A percentile compares a stretch with the other conserved stretches of the same genome.
Conservation (phyloP, 306 rosid genomes). For the Prunus fruticosa region DNA sequence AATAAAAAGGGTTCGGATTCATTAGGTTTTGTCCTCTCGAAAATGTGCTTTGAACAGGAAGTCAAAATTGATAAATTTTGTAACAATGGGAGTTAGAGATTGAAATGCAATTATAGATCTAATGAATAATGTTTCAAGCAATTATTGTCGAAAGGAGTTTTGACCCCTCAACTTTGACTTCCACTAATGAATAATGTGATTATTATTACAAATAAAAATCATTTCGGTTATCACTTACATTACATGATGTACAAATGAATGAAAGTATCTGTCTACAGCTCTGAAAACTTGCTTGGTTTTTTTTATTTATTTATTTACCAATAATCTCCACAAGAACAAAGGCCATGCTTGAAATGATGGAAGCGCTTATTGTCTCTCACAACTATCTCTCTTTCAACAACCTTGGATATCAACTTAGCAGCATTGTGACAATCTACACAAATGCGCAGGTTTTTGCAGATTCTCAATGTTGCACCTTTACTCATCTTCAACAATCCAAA, state of each 20-base stretch:
- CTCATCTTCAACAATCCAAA: constrained; percentile 59
- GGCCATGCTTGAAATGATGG: constrained; percentile 71
- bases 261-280: background rate
- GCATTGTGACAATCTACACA: constrained; percentile 86
- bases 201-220: background rate
- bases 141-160: background rate
- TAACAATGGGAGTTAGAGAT: background rate
- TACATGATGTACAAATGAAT: background rate
- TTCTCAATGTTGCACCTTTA: constrained; percentile 54
- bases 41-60: background rate
- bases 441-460: constrained; percentile 71
- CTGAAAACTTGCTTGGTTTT: background rate
- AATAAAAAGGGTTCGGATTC: background rate
- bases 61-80: background rate
- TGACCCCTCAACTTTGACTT: background rate
- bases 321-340: constrained; percentile 78
- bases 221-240: background rate
- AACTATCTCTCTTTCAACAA: constrained; percentile 55
- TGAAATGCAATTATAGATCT: too few relatives aligned
- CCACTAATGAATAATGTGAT: background rate
- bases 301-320: constrained; percentile 43
- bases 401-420: constrained; percentile 62
- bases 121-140: too few relatives aligned
- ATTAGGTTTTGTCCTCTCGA: background rate
- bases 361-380: constrained; percentile 85